phyloP scores from a whole-genome alignment of 2,329 filamentous ascomycete species.

The Emergomyces africanus region DNA sequence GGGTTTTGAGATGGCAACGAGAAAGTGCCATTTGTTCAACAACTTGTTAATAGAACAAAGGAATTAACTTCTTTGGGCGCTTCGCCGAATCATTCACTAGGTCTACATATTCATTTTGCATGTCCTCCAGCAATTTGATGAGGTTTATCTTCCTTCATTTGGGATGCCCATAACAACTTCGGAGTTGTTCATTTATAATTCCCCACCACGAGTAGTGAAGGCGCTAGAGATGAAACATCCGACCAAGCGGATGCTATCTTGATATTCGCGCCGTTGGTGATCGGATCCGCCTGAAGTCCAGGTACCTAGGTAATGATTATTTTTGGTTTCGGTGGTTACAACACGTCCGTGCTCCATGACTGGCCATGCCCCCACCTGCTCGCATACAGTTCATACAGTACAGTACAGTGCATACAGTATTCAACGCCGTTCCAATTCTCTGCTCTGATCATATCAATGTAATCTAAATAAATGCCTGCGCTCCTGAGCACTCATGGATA shows the following conservation, averaged over 20 bases:
- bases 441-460: background rate
- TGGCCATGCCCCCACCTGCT: background rate
- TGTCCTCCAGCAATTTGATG: background rate
- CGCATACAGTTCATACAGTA: no score
- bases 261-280: background rate
- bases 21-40: background rate
- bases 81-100: background rate
- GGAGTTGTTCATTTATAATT: background rate
- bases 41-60: conserved; percentile 2
- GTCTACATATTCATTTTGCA: background rate
- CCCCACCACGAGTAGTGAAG: background rate
- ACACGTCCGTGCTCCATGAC: background rate
- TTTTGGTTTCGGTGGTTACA: background rate
- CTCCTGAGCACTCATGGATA: background rate
- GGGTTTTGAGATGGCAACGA: background rate
- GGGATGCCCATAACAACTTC: background rate
- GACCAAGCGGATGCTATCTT: background rate
- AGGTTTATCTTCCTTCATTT: background rate
- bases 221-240: background rate
- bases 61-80: background rate
- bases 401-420: background rate
- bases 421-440: background rate
- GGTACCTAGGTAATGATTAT: no score
- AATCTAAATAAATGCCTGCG: background rate
- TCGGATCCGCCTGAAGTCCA: background rate